phyloP scores from a whole-genome alignment of 2,329 filamentous ascomycete species.

The Sporothrix luriei region DNA sequence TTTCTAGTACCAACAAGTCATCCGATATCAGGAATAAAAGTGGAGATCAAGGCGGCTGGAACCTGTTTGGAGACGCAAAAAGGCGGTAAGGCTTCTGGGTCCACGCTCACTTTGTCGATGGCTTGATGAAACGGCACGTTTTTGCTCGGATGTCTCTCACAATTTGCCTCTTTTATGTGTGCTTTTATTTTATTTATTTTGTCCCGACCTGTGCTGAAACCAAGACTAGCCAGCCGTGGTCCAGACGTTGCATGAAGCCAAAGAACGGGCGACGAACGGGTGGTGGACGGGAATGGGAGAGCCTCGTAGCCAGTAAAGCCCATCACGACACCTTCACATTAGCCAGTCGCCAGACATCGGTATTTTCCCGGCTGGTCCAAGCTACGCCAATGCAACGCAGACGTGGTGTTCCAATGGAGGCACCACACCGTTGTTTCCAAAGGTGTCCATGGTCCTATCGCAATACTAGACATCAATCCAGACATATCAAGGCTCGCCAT shows the following conservation, averaged over 20 bases:
- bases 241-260: not conserved
- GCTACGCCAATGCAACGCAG: slow-evolving; percentile 9
- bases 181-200: not conserved
- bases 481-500: not conserved
- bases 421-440: slow-evolving; percentile 17
- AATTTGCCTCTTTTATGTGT: not conserved
- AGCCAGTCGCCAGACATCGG: slow-evolving; percentile 19
- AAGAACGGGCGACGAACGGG: slow-evolving; percentile 9
- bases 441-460: not conserved
- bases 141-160: not conserved
- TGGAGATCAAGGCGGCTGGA: not conserved
- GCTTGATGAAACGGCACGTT: not conserved
- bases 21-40: not conserved
- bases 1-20: not conserved
- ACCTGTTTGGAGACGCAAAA: slow-evolving; percentile 2
- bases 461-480: not conserved
- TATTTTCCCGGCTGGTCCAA: slow-evolving; percentile 25
- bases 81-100: slow-evolving; percentile 24
- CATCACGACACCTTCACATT: slow-evolving; percentile 20
- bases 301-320: slow-evolving; percentile 9
- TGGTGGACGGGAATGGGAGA: not conserved
- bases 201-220: slow-evolving; percentile 1
- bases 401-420: not conserved
- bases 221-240: slow-evolving; percentile 12
- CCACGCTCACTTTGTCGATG: slow-evolving; percentile 21